phyloP scores from a whole-genome alignment of 371 early-diverging fungal genomes.

The Lichtheimia corymbifera region DNA sequence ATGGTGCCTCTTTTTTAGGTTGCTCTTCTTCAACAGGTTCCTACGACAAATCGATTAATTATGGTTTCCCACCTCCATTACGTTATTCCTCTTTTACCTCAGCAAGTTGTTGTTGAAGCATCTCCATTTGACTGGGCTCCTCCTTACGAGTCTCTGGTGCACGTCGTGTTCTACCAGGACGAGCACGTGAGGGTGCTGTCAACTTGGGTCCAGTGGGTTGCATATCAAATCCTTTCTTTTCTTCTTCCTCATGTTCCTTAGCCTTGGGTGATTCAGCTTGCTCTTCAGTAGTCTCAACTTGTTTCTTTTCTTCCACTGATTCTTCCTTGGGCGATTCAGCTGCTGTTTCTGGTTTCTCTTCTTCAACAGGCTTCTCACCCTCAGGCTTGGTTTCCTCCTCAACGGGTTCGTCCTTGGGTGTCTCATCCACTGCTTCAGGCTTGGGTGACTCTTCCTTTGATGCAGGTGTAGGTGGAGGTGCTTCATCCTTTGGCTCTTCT shows the following conservation, averaged over 20 bases:
- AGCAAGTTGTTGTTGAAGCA: constrained; percentile 39
- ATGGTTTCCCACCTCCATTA: background rate
- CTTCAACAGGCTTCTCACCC: constrained; percentile 3
- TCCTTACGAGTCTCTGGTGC: constrained; percentile 20
- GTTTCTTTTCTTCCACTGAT: constrained; percentile 12
- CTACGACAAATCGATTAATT: constrained; percentile 4
- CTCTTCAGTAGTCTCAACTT: constrained; percentile 4
- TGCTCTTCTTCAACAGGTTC: constrained; percentile 16
- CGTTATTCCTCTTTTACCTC: constrained; percentile 15
- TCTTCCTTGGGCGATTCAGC: constrained; percentile 5
- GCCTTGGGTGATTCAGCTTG: constrained; percentile 7
- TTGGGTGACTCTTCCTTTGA: too few species aligned
- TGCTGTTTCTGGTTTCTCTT: constrained; percentile 2
- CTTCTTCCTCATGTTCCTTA: constrained; percentile 15
- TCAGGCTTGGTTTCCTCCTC: background rate
- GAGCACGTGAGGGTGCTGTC: constrained; percentile 31
- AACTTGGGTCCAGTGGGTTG: constrained; percentile 49
- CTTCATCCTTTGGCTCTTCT: constrained; percentile 11
- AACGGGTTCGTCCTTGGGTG: background rate
- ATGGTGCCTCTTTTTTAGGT: constrained; percentile 21
- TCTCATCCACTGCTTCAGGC: background rate
- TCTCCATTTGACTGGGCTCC: constrained; percentile 48
- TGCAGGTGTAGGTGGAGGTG: background rate
- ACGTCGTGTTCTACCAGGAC: constrained; percentile 31
- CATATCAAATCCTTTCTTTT: constrained; percentile 22